phyloP scores from a whole-genome alignment of 768 basidiomycete genomes.

The Austroboletus festivus region DNA sequence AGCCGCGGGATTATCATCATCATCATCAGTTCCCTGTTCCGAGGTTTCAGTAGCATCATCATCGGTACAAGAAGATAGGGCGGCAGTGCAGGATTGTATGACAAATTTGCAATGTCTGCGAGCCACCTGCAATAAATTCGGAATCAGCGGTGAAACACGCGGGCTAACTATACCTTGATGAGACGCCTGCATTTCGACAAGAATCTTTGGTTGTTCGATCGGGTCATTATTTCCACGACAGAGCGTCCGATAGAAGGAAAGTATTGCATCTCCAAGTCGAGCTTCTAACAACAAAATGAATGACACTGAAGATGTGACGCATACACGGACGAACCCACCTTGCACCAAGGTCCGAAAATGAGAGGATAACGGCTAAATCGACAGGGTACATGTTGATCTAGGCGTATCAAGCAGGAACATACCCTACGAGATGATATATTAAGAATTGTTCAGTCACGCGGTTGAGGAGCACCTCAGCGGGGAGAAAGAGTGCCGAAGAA shows the following conservation, averaged over 20 bases:
- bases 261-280: constrained; percentile 49
- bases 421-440: constrained; percentile 59
- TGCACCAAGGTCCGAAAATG: constrained; percentile 68
- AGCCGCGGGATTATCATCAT: background rate
- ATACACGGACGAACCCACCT: constrained; percentile 50
- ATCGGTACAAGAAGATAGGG: constrained; percentile 23
- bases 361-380: constrained; percentile 65
- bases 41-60: constrained; percentile 1
- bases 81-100: constrained; percentile 28
- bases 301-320: constrained; percentile 3
- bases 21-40: constrained; percentile 16
- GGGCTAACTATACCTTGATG: constrained; percentile 43
- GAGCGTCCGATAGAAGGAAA: constrained; percentile 50
- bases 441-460: constrained; percentile 53
- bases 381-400: constrained; percentile 11
- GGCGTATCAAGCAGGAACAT: constrained; percentile 14
- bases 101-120: constrained; percentile 23
- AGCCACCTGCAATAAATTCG: constrained; percentile 20
- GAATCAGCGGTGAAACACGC: constrained; percentile 6
- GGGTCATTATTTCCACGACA: constrained; percentile 46
- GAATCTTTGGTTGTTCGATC: constrained; percentile 51
- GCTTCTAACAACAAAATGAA: constrained; percentile 41
- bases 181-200: constrained; percentile 40
- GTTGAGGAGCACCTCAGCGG: constrained; percentile 50
- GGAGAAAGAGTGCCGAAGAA: constrained; percentile 50